phyloP scores from a whole-genome alignment of 495 filamentous ascomycete genomes.

The Hypoxylon lienhwacheense region DNA sequence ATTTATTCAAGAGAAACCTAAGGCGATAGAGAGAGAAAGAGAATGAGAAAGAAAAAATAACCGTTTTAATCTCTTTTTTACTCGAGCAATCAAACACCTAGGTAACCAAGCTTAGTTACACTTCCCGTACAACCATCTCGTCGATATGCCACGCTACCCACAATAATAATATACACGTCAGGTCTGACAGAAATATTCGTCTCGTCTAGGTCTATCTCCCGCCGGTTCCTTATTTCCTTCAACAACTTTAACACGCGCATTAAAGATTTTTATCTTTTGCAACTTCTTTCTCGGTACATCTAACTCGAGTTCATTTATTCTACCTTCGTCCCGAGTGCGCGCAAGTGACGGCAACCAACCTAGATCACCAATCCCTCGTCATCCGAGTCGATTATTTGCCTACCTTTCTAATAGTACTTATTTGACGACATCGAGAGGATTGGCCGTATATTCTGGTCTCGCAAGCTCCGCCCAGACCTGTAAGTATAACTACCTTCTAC shows the following conservation, averaged over 20 bases:
- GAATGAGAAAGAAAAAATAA: too few species aligned
- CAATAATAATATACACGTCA: slow-evolving; percentile 11
- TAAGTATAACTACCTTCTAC: too few species aligned
- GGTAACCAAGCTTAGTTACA: slow-evolving; percentile 19
- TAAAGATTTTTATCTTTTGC: background rate
- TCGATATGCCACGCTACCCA: slow-evolving; percentile 3
- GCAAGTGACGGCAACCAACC: background rate
- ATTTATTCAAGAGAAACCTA: too few species aligned
- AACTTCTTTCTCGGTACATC: background rate
- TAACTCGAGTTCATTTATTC: background rate
- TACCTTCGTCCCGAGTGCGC: background rate
- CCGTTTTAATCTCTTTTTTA: background rate
- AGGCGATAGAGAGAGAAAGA: too few species aligned
- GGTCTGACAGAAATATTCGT: background rate
- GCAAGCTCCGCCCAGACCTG: background rate
- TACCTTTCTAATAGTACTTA: too few species aligned
- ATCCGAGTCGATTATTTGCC: slow-evolving; percentile 8
- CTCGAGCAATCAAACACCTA: slow-evolving; percentile 1
- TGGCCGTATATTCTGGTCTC: background rate
- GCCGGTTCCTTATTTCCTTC: background rate
- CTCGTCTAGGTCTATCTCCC: slow-evolving; percentile 2
- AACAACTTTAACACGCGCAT: background rate
- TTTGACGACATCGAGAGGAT: background rate
- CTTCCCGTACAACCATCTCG: slow-evolving; percentile 8
- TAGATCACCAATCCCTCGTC: background rate